Base-by-base conservation (phyloP, 1,284 basidiomycete species). In the Tilletia setariae region DNA sequence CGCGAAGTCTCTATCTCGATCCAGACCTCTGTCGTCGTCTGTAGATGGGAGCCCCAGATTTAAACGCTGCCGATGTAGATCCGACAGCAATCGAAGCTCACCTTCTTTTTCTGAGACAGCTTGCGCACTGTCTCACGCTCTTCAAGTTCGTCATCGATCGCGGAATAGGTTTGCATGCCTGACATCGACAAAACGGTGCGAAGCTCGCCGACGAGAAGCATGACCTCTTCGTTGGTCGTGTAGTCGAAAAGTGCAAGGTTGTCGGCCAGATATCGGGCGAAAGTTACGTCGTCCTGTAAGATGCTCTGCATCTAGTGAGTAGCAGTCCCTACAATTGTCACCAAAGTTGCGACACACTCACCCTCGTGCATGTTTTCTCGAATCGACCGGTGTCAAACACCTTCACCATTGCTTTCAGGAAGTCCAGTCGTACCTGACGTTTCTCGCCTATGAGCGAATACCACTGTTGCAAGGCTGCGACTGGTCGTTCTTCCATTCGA, bases 221-320 rank as follows among this genome's bases (percentile, higher is more conserved):
- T 85, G 2, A 91, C 89, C 84, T 98, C 96, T 81, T 99, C 96
- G 78, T 91, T 89, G 0, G 91, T 91, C 84, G 94, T 96, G 85
- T 94, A 98, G 63, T 97, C 93, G 68, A 99, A 88, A 1, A 89
- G 86, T 0, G 93, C 88, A 68, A 98, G 89, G 79, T 96, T 97
- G 82, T 98, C 96, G 0, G 92, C 91, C 86, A 98, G 90, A 83
- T 92, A 99, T 61, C 93, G 89, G 0, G 87, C 87, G 75, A 98
- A 92, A 35, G 90, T 87, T 4, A 81, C 73, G 42, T 74, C 71
- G 23, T 71, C 64, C 64, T 70, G 67, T n/a, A 67, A 62, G 67
- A n/a, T n/a, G n/a, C n/a, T n/a, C n/a, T n/a, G n/a, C n/a, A n/a
- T n/a, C n/a, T n/a, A n/a, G n/a, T n/a, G n/a, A n/a, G n/a, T n/a